A percentile compares a stretch with the other conserved stretches of the same genome.
Evolutionary conservation across 2,329 filamentous ascomycete species (phyloP).

Genomic region (Hymenotorrendiella dingleyae): DNA sequence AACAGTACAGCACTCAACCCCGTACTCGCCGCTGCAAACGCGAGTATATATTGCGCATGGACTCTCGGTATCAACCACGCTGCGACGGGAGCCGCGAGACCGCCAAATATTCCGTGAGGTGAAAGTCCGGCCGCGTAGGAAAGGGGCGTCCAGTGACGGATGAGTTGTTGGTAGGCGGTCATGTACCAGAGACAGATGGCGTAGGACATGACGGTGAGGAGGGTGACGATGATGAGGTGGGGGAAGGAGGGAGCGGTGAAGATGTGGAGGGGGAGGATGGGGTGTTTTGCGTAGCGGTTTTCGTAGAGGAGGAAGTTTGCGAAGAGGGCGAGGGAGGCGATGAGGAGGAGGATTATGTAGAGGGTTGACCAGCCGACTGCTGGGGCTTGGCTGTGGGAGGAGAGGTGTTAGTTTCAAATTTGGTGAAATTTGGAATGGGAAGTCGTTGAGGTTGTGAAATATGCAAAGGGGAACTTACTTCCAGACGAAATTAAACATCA

Average conservation of each 20-base stretch:
- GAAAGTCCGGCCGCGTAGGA: conserved; percentile 35
- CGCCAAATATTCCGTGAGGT: conserved; percentile 37
- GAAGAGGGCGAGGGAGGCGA: conserved; percentile 12
- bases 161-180: conserved; percentile 38
- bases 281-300: conserved; percentile 11
- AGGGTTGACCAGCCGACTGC: conserved; percentile 17
- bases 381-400: conserved; percentile 17
- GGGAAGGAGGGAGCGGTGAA: conserved; percentile 20
- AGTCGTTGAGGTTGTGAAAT: no score
- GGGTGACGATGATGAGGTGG: conserved; percentile 10
- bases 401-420: background rate
- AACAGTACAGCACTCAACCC: conserved; percentile 31
- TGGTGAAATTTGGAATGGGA: background rate
- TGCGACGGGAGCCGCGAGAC: conserved; percentile 33
- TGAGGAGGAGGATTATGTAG: conserved; percentile 14
- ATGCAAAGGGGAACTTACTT: conserved; percentile 40
- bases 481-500: conserved; percentile 46
- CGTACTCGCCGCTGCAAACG: conserved; percentile 33
- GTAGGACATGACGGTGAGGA: conserved; percentile 20
- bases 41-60: conserved; percentile 41
- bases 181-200: conserved; percentile 45
- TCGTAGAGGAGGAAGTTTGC: conserved; percentile 16
- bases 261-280: conserved; percentile 22
- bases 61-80: conserved; percentile 41
- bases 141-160: conserved; percentile 38